A percentile compares a stretch with the other conserved stretches of the same genome.
These are phyloP conservation scores for Dactylellina drechsleri DNA, from an alignment of 2,329 filamentous ascomycete genomes.

Conservation along the genomic window DNA sequence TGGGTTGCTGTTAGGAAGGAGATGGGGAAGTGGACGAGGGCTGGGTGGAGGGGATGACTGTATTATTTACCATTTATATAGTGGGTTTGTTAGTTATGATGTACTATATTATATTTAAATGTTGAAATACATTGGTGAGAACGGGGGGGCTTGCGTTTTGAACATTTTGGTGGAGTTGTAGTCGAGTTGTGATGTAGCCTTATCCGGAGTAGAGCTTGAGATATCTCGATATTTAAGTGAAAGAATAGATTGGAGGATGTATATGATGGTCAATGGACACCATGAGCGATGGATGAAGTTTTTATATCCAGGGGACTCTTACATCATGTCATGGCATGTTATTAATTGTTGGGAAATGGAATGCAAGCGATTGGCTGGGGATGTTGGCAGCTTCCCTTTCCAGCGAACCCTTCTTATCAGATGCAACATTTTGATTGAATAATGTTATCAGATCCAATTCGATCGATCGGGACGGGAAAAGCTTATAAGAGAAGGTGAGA, in stretches of 20 bases:
- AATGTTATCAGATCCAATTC: no score
- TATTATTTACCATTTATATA: background rate
- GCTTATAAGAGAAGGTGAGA: no score
- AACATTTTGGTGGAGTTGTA: conserved; percentile 5
- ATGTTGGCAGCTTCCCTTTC: background rate
- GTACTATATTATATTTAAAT: conserved; percentile 3
- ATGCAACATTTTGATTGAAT: no score
- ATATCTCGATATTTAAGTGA: background rate
- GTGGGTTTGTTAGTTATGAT: background rate
- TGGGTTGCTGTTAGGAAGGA: conserved; percentile 50
- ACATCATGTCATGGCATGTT: background rate
- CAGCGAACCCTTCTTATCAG: no score
- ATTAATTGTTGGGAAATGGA: conserved; percentile 30
- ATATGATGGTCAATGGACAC: background rate
- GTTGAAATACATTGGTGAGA: background rate
- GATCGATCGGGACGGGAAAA: no score
- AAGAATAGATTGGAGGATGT: background rate
- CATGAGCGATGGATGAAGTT: background rate
- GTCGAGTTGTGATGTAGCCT: background rate
- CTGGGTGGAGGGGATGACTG: conserved; percentile 50
- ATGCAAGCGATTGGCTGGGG: conserved; percentile 38
- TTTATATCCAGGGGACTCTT: background rate
- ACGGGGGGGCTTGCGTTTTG: conserved; percentile 6
- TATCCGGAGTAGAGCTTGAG: background rate
- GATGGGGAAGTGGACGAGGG: conserved; percentile 53